Percentiles rank a stretch among this genome's conserved stretches.
Conservation (phyloP, 176 grass and related monocot species). For the Carex pumila region DNA sequence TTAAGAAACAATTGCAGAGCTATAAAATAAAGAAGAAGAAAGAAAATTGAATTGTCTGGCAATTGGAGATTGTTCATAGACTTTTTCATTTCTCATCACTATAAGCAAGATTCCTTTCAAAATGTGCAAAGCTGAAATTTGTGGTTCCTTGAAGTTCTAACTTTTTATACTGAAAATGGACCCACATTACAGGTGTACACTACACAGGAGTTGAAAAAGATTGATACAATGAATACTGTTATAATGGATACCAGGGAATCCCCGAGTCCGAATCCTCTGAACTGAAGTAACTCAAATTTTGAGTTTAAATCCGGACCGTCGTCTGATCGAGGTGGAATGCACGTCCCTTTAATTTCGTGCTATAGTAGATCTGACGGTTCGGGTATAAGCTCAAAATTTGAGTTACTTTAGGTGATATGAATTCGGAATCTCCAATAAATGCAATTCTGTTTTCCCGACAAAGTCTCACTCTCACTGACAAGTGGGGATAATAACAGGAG, state of each 20-base stretch:
- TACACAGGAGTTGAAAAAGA: not conserved
- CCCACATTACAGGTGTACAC: not conserved
- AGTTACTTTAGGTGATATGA: too few species aligned
- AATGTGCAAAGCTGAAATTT: not conserved
- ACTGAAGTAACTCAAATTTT: too few species aligned
- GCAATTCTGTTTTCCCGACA: too few species aligned
- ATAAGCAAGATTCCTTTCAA: not conserved
- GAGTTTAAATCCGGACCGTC: too few species aligned
- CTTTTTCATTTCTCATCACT: not conserved
- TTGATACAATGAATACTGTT: too few species aligned
- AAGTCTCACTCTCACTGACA: not conserved
- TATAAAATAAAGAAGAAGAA: not conserved
- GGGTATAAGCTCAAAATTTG: too few species aligned
- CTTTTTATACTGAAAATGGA: not conserved
- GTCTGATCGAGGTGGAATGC: too few species aligned
- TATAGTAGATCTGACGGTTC: too few species aligned
- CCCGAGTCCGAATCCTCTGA: too few species aligned
- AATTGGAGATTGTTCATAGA: not conserved
- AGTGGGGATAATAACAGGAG: not conserved
- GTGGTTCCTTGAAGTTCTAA: not conserved
- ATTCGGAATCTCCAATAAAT: too few species aligned
- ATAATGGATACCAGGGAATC: too few species aligned
- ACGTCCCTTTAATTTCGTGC: too few species aligned
- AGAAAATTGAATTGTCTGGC: not conserved
- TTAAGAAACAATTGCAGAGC: not conserved